These are phyloP conservation scores for Salvia miltiorrhiza DNA, from an alignment of 257 asterid species.

Conservation along the genomic window DNA sequence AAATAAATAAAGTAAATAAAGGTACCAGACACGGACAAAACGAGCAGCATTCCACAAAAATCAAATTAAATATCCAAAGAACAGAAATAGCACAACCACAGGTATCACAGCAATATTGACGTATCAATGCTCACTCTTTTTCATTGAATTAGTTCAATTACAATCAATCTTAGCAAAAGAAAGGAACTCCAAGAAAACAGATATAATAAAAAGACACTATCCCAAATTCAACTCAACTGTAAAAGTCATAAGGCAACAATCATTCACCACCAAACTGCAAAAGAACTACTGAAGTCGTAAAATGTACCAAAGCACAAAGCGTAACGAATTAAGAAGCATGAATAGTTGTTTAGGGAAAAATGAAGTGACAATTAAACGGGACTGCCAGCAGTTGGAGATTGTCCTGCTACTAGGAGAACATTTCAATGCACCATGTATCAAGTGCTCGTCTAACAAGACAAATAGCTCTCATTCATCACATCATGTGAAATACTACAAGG, in stretches of 20 bases:
- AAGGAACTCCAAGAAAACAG: not conserved
- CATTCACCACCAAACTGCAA: slow-evolving; percentile 20
- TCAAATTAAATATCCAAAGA: not conserved
- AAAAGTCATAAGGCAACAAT: not conserved
- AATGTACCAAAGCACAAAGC: slow-evolving; percentile 1
- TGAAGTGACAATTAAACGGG: not conserved
- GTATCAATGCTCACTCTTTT: too few species aligned
- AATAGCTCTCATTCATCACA: slow-evolving; percentile 4
- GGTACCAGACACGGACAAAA: not conserved
- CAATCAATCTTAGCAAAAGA: too few species aligned
- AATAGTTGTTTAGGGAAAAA: not conserved
- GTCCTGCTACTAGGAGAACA: not conserved
- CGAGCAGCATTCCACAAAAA: not conserved
- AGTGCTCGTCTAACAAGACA: not conserved
- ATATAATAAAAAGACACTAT: not conserved
- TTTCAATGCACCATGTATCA: not conserved
- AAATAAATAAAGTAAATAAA: not conserved
- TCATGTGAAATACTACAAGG: slow-evolving; percentile 3
- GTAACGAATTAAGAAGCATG: not conserved
- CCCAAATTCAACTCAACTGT: not conserved
- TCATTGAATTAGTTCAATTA: too few species aligned
- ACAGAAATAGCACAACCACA: not conserved
- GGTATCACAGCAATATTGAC: not conserved
- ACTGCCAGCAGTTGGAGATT: not conserved
- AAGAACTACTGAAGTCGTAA: not conserved